Conservation (phyloP, 768 basidiomycete species). For the Pleurotus sapidus region DNA sequence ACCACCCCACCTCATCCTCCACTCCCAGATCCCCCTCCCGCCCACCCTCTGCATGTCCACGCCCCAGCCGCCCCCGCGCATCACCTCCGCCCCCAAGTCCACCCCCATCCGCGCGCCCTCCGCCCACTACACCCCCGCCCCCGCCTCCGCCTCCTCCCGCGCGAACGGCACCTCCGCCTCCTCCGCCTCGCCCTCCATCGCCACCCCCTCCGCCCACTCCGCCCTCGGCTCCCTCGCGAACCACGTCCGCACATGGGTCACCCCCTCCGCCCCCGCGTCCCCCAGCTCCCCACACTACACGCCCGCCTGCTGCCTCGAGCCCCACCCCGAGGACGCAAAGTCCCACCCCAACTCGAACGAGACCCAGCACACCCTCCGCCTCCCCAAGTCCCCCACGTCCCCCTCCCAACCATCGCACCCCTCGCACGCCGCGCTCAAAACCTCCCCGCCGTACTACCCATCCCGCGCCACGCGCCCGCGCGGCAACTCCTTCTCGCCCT, state of each 20-base stretch:
- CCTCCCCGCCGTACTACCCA: background rate
- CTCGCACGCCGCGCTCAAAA: background rate
- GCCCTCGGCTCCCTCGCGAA: slow-evolving; percentile 35
- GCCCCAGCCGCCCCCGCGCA: slow-evolving; percentile 26
- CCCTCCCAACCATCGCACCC: background rate
- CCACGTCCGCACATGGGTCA: slow-evolving; percentile 45
- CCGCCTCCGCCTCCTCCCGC: too few relatives aligned
- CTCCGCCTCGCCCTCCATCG: slow-evolving; percentile 49
- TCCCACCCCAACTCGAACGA: slow-evolving; percentile 5
- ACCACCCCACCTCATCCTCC: slow-evolving; percentile 31
- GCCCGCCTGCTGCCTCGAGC: too few relatives aligned
- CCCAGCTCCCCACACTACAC: slow-evolving; percentile 9
- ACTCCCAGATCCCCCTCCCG: slow-evolving; percentile 36
- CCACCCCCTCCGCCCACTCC: slow-evolving; percentile 23
- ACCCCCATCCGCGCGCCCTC: slow-evolving; percentile 20
- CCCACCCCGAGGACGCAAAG: background rate
- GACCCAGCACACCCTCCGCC: background rate
- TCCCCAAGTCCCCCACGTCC: background rate
- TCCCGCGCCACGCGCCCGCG: too few relatives aligned
- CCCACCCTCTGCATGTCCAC: slow-evolving; percentile 53
- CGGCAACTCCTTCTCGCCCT: slow-evolving; percentile 14
- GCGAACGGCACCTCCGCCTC: too few relatives aligned
- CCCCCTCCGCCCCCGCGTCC: slow-evolving; percentile 26
- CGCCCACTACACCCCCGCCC: slow-evolving; percentile 30
- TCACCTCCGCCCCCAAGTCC: background rate